Evolutionary conservation across 495 filamentous ascomycete species (phyloP).

Genomic region (Hypomontagnella monticulosa): DNA sequence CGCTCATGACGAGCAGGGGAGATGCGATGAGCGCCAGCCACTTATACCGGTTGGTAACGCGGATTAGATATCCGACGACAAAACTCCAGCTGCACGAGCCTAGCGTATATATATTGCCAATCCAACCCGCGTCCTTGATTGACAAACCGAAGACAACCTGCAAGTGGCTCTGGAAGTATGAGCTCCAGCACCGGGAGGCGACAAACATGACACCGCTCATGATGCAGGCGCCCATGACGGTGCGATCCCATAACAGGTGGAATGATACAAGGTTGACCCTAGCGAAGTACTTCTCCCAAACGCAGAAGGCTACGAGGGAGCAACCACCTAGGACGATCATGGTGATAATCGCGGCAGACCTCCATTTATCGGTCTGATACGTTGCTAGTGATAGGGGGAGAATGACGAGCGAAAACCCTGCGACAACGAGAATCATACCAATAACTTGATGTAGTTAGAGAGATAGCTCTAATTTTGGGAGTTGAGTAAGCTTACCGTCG

Average conservation of each 20-base stretch:
- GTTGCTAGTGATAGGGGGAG: slow-evolving; percentile 66
- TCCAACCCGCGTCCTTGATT: slow-evolving; percentile 55
- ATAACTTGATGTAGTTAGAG: slow-evolving; percentile 26
- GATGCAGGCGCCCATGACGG: slow-evolving; percentile 62
- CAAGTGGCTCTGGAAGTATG: slow-evolving; percentile 63
- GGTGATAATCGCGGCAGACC: slow-evolving; percentile 62
- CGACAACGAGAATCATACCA: slow-evolving; percentile 62
- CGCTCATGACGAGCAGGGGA: slow-evolving; percentile 66
- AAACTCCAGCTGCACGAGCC: slow-evolving; percentile 57
- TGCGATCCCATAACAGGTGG: slow-evolving; percentile 60
- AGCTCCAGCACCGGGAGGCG: slow-evolving; percentile 61
- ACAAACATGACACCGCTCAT: slow-evolving; percentile 60
- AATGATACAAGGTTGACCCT: slow-evolving; percentile 62
- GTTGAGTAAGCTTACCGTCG: slow-evolving; percentile 47
- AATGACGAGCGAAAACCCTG: slow-evolving; percentile 68
- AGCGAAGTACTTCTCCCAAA: slow-evolving; percentile 67
- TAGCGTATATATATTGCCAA: slow-evolving; percentile 55
- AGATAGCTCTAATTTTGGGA: not conserved
- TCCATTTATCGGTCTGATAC: slow-evolving; percentile 52
- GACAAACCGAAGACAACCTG: slow-evolving; percentile 64
- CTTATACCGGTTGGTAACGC: slow-evolving; percentile 60
- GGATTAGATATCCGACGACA: slow-evolving; percentile 57
- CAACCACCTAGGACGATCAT: slow-evolving; percentile 64
- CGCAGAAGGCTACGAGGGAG: slow-evolving; percentile 62
- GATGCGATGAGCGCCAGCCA: slow-evolving; percentile 54